A percentile compares a stretch with the other conserved stretches of the same genome.
These are phyloP conservation scores for Schizophyllum amplum DNA, from an alignment of 1,284 basidiomycete species.

Conservation along the genomic window DNA sequence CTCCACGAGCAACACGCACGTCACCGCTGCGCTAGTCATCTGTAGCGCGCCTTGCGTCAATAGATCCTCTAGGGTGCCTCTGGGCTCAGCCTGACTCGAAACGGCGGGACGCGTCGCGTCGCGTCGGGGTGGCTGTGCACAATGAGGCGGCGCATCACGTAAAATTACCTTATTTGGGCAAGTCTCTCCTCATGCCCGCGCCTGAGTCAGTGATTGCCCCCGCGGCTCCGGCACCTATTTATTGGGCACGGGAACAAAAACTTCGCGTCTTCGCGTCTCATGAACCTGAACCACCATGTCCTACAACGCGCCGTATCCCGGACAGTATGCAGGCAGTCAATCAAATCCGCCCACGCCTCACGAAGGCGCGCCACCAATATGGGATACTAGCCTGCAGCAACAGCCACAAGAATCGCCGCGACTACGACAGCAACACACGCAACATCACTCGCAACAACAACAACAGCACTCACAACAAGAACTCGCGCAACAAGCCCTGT, in stretches of 20 bases:
- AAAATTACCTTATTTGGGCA: not conserved
- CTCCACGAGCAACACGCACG: not conserved
- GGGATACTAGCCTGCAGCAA: not conserved
- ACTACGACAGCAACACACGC: not conserved
- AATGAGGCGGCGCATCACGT: not conserved
- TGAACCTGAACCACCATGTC: not conserved
- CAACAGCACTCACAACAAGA: not conserved
- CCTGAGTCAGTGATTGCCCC: not conserved
- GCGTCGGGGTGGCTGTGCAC: not conserved
- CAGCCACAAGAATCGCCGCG: not conserved
- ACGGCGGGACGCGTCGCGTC: not conserved
- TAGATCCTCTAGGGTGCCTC: not conserved
- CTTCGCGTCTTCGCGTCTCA: not conserved
- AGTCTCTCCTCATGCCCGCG: not conserved
- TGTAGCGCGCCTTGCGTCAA: no score
- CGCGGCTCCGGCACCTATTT: not conserved
- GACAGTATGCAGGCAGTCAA: not conserved
- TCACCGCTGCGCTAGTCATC: not conserved
- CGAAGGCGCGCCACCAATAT: not conserved
- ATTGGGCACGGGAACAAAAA: not conserved
- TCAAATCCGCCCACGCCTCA: not conserved
- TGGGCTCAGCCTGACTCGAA: not conserved
- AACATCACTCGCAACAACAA: not conserved
- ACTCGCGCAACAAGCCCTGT: not conserved
- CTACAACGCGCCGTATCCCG: not conserved